A percentile compares a stretch with the other conserved stretches of the same genome.
Conservation (phyloP, 169 alveolate species). For the Cryptosporidium meleagridis region DNA sequence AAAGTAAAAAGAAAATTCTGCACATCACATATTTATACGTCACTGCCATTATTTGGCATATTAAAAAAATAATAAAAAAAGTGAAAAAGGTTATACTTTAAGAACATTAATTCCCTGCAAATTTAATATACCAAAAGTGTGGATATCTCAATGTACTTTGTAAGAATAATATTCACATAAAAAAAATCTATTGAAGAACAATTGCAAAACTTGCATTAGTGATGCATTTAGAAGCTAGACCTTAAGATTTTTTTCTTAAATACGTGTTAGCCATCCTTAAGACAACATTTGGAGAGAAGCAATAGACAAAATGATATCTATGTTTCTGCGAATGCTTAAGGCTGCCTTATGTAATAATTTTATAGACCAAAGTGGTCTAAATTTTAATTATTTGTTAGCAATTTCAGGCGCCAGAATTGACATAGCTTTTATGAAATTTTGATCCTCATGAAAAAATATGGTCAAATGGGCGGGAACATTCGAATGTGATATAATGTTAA, state of each 20-base stretch:
- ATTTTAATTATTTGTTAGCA: too few species aligned
- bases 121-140: too few species aligned
- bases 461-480: neutral
- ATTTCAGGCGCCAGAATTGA: neutral
- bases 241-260: too few species aligned
- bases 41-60: neutral
- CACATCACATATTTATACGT: neutral
- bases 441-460: constrained; percentile 12
- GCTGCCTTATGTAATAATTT: neutral
- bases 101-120: neutral
- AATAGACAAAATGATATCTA: neutral
- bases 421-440: neutral
- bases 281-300: too few species aligned
- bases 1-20: neutral
- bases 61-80: too few species aligned
- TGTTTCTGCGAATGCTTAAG: neutral
- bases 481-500: neutral
- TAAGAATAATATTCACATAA: too few species aligned
- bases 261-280: too few species aligned
- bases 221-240: too few species aligned
- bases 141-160: too few species aligned
- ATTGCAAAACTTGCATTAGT: too few species aligned
- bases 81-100: too few species aligned
- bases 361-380: neutral
- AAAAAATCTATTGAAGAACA: too few species aligned